Base-by-base conservation (phyloP, 768 basidiomycete species). In the Candolleomyces aberdarensis region DNA sequence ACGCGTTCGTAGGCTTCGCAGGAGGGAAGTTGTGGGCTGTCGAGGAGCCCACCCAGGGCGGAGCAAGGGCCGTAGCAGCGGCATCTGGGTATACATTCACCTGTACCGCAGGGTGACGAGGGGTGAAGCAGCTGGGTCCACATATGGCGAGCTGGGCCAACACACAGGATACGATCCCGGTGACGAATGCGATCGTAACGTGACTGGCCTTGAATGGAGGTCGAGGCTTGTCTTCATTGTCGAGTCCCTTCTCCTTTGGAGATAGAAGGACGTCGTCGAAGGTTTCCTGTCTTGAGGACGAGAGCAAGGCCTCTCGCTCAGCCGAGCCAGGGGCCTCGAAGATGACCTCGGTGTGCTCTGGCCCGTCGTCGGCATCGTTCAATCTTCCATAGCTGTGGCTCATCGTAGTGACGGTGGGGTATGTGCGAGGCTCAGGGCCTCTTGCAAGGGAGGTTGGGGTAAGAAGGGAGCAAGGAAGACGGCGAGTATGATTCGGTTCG, bases 11-110 rank as follows among this genome's bases (percentile, higher is more conserved):
- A 0, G 92, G 90, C 6, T 82, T 80, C 0, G 83, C 64, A 0
- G 92, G 92, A 9, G 92, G 92, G 70, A 83, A 92, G 20, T 83
- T 70, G 71, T 92, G 84, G 5, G 82, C 78, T 61, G 82, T 79
- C 2, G 89, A 88, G 0, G 89, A 90, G 14, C 92, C 91, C 19
- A 85, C 88, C 69, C 85, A 83, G 1, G 89, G 86, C 3, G 86
- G 76, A 0, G 87, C 89, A 15, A 85, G 68, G 17, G 74, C 70
- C 22, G 75, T 66, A 13, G 73, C 73, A 14, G 51, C 3, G 15
- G 47, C 17, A 5, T 63, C 64, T n/a, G 66, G 55, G 17, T 58
- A 41, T 39, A 1, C 26, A 26, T 60, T 59, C 58, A 11, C 50
- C 50, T 55, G 51, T 48, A 57, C 46, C n/a, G 61, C 51, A 48